phyloP scores from a whole-genome alignment of 2,329 filamentous ascomycete species.

The Fulvia fulva region DNA sequence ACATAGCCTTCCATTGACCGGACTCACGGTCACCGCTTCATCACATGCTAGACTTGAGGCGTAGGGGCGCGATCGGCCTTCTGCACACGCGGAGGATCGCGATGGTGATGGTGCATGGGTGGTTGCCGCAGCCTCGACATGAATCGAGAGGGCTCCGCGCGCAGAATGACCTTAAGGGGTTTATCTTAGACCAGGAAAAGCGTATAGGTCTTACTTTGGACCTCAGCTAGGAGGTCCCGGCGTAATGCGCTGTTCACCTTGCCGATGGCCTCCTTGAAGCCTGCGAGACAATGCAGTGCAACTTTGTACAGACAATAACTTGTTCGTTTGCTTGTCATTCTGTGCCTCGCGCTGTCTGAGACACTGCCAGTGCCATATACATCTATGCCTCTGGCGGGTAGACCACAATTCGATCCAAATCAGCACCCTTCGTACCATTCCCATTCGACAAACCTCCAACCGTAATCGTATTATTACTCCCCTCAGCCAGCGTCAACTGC shows the following conservation, averaged over 20 bases:
- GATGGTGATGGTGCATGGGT: not conserved
- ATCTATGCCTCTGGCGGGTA: constrained; percentile 50
- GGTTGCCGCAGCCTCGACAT: not conserved
- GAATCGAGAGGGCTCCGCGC: not conserved
- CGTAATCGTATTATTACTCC: constrained; percentile 56
- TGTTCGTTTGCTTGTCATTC: not conserved
- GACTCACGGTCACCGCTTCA: too few relatives aligned
- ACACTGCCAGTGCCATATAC: not conserved
- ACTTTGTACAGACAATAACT: not conserved
- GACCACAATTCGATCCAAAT: constrained; percentile 57
- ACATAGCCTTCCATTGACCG: too few relatives aligned
- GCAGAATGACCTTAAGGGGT: not conserved
- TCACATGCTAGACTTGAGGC: too few relatives aligned
- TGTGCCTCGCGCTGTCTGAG: not conserved
- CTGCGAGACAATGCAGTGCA: not conserved
- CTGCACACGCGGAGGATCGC: not conserved
- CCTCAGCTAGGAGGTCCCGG: not conserved
- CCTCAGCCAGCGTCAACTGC: constrained; percentile 51
- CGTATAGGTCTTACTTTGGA: not conserved
- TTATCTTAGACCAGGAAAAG: not conserved
- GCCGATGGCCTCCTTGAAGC: too few relatives aligned
- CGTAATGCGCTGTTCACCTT: not conserved
- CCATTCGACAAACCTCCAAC: constrained; percentile 57
- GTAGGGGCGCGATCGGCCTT: too few relatives aligned
- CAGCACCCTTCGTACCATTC: constrained; percentile 54